Percentiles rank a stretch among this genome's conserved stretches.
phyloP scores from a whole-genome alignment of 2,329 filamentous ascomycete species.

The Aspergillus nomiae region DNA sequence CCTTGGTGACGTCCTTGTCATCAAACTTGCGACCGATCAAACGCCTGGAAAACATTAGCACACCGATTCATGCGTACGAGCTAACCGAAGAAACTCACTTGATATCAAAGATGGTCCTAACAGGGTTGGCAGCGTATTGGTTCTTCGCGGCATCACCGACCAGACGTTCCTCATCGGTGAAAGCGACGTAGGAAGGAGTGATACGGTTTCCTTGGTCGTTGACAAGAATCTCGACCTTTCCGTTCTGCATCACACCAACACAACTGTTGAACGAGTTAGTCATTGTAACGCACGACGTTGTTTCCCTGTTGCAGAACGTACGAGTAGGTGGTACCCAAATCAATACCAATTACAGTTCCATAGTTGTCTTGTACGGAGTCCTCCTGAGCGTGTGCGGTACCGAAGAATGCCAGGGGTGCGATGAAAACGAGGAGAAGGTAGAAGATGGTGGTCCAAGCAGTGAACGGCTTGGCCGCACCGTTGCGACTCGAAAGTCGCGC shows the following conservation, averaged over 20 bases:
- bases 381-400: constrained; percentile 70
- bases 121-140: constrained; percentile 80
- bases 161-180: constrained; percentile 94
- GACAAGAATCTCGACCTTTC: constrained; percentile 92
- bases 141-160: constrained; percentile 98
- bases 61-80: background rate
- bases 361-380: constrained; percentile 73
- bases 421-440: constrained; percentile 89
- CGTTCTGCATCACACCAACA: constrained; percentile 94
- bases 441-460: constrained; percentile 81
- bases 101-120: constrained; percentile 75
- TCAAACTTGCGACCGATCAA: constrained; percentile 81
- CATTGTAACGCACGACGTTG: background rate
- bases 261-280: constrained; percentile 61
- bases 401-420: constrained; percentile 80
- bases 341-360: constrained; percentile 90
- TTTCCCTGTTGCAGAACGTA: constrained; percentile 22
- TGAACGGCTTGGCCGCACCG: constrained; percentile 70
- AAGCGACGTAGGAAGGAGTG: constrained; percentile 91
- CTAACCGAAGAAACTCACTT: constrained; percentile 64
- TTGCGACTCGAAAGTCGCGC: constrained; percentile 57
- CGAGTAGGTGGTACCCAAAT: constrained; percentile 83
- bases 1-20: constrained; percentile 85
- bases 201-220: constrained; percentile 98
- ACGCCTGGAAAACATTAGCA: constrained; percentile 56